Base-by-base conservation (phyloP, 2,329 filamentous ascomycete genomes). In the Neodidymelliopsis sp. region DNA sequence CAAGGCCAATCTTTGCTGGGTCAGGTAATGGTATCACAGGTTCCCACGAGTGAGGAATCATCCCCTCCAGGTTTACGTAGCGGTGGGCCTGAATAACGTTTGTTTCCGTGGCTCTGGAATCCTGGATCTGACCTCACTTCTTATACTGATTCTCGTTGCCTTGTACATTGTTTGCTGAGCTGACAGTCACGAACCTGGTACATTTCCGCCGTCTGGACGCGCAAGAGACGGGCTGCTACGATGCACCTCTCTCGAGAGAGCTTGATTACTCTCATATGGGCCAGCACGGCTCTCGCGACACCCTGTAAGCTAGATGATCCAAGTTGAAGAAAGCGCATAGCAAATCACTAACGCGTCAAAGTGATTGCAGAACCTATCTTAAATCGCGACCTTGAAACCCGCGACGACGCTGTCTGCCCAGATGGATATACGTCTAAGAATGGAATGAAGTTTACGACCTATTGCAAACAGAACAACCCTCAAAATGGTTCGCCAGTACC, bases 381-480 rank as follows among this genome's bases (percentile, higher is more conserved):
- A 12, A 45, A 29, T 39, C 56, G 48, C 19, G 53, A 56, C 23
- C 44, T 62, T 13, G 54, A 40, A 19, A 27, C 47, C 31, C 60
- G 60, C n/a, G 57, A 59, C 33, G 37, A 35, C 24, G 24, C 46
- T 13, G 33, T 43, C 41, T 70, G 67, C 44, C 51, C 60, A 4
- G 27, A 44, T 11, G 47, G 35, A 13, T 70, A 67, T 34, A 63
- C 56, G 23, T 59, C 63, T 4, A 47, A 50, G 25, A 71, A 71
- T 28, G 67, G 67, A 5, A 50, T 69, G 24, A 63, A 60, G 45
- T 71, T 69, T 39, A 66, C 66, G 5, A 62, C 56, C 13, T 63
- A 65, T 41, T 71, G 67, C 51, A 53, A 60, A 2, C 47, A 63
- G 20, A 66, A 67, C 41, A 67, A 65, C n/a, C 57, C 58, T 4